Evolutionary conservation across 495 filamentous ascomycete genomes (phyloP).

Genomic region (Xylaria palmicola): DNA sequence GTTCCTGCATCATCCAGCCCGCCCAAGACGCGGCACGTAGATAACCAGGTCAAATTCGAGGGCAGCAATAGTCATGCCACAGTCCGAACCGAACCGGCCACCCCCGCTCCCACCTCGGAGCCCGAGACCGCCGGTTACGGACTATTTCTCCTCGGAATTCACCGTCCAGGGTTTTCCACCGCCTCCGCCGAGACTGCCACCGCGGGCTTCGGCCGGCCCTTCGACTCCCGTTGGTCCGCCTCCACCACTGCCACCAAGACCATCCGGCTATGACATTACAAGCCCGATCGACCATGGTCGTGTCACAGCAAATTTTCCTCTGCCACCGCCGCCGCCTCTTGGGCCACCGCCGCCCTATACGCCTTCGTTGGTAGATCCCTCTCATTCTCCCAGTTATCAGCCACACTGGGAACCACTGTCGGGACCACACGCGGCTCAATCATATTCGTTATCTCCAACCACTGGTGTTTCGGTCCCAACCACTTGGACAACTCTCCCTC

Average conservation of each 20-base stretch:
- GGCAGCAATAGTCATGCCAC: slow-evolving; percentile 13
- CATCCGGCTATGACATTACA: slow-evolving; percentile 15
- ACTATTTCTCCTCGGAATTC: slow-evolving; percentile 8
- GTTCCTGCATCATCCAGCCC: background rate
- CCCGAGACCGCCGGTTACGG: slow-evolving; percentile 11
- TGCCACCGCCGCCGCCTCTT: background rate
- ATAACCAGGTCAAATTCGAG: background rate
- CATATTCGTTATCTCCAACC: background rate
- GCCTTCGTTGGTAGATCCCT: slow-evolving; percentile 1
- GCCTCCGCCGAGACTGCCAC: slow-evolving; percentile 7
- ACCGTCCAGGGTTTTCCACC: slow-evolving; percentile 5
- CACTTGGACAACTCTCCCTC: slow-evolving; percentile 9
- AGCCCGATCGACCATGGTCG: background rate
- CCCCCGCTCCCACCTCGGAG: slow-evolving; percentile 23
- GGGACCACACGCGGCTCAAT: background rate
- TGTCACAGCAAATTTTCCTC: background rate
- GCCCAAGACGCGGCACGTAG: background rate
- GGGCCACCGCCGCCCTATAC: slow-evolving; percentile 14
- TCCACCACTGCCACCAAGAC: slow-evolving; percentile 23
- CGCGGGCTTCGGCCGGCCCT: slow-evolving; percentile 8
- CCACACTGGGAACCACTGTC: background rate
- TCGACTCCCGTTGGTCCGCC: background rate
- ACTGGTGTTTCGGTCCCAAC: background rate
- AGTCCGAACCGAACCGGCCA: slow-evolving; percentile 10
- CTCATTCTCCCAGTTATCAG: background rate